phyloP scores from a whole-genome alignment of 805 yeast species.

The Millerozyma miso region DNA sequence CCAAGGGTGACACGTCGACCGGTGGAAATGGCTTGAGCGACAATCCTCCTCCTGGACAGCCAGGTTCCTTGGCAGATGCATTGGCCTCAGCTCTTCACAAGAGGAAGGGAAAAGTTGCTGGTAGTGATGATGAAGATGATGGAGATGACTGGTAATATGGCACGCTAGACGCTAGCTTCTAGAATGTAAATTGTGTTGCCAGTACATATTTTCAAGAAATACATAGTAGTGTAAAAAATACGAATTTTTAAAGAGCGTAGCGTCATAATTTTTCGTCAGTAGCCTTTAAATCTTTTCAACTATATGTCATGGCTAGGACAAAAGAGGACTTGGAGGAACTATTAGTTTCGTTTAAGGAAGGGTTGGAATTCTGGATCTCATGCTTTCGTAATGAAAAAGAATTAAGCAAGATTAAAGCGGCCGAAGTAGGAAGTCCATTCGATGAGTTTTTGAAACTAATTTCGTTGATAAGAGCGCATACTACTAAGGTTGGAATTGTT shows the following conservation, averaged over 20 bases:
- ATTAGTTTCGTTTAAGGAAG: slow-evolving; percentile 26
- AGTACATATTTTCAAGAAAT: background rate
- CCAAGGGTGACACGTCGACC: slow-evolving; percentile 53
- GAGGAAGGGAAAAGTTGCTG: slow-evolving; percentile 77
- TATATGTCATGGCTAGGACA: slow-evolving; percentile 8
- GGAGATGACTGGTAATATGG: slow-evolving; percentile 34
- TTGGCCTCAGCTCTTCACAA: slow-evolving; percentile 79
- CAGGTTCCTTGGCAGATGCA: slow-evolving; percentile 78
- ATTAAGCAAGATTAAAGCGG: slow-evolving; percentile 19
- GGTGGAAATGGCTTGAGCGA: slow-evolving; percentile 30
- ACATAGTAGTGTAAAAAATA: background rate
- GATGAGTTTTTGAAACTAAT: slow-evolving; percentile 58
- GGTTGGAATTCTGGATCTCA: slow-evolving; percentile 25
- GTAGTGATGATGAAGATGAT: slow-evolving; percentile 81
- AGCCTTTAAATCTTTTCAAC: background rate
- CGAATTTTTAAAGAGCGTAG: background rate
- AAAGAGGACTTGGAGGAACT: slow-evolving; percentile 19
- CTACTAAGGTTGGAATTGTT: slow-evolving; percentile 71
- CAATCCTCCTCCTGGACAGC: slow-evolving; percentile 48
- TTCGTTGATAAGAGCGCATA: slow-evolving; percentile 63
- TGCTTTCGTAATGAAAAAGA: slow-evolving; percentile 11
- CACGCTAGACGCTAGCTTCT: background rate
- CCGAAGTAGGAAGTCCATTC: slow-evolving; percentile 42
- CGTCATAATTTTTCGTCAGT: background rate
- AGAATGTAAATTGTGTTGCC: background rate